These are phyloP conservation scores for Schizophyllum amplum DNA, from an alignment of 1,284 basidiomycete species.

Conservation along the genomic window DNA sequence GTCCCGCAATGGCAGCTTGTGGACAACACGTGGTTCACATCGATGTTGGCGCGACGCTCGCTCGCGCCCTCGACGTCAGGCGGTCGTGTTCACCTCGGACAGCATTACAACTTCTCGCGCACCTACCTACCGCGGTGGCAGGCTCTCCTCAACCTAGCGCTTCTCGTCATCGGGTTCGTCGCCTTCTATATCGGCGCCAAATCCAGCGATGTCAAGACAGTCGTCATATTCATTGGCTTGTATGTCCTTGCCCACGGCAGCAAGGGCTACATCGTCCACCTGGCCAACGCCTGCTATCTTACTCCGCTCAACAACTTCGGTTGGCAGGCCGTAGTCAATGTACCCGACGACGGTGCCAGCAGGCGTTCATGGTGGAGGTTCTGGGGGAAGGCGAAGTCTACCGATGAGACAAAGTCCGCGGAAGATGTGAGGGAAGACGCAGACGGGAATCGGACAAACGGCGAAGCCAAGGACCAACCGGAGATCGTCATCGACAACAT, in stretches of 20 bases:
- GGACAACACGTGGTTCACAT: not conserved
- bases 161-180: slow-evolving; percentile 3
- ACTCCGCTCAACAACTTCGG: slow-evolving; percentile 5
- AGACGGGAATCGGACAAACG: too few species aligned
- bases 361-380: not conserved
- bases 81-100: slow-evolving; percentile 1
- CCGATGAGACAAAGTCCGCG: not conserved
- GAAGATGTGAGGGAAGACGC: too few species aligned
- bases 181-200: slow-evolving; percentile 6
- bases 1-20: not conserved
- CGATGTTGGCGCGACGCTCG: not conserved
- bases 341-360: not conserved
- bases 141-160: not conserved
- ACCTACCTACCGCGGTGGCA: not conserved
- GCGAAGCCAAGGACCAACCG: too few species aligned
- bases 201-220: slow-evolving; percentile 4
- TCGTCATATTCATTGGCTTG: slow-evolving; percentile 2
- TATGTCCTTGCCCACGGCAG: slow-evolving; percentile 3
- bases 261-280: slow-evolving; percentile 1
- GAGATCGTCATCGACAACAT: too few species aligned
- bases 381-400: not conserved
- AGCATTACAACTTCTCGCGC: slow-evolving; percentile 1
- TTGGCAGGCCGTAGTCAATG: not conserved
- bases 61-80: not conserved
- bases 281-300: slow-evolving; percentile 1